phyloP scores from a whole-genome alignment of 768 basidiomycete species.

The Hygrophorus russula region DNA sequence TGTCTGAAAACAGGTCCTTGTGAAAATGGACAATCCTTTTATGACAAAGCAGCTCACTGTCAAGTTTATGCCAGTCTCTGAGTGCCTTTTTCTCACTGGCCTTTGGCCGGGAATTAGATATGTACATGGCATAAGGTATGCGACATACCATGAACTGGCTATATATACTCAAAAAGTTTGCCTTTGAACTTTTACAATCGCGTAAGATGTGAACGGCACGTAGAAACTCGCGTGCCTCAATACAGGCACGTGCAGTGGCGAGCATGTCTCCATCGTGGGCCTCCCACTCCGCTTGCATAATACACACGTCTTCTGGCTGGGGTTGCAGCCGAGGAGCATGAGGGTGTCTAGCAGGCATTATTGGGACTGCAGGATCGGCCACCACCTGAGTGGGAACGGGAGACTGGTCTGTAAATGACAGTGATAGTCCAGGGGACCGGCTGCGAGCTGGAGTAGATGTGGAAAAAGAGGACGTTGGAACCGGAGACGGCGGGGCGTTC shows the following conservation, averaged over 20 bases:
- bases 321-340: constrained; percentile 23
- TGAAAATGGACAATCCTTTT: not conserved
- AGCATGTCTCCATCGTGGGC: constrained; percentile 62
- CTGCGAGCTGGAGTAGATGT: constrained; percentile 50
- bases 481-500: constrained; percentile 16
- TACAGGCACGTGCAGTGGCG: constrained; percentile 58
- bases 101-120: constrained; percentile 25
- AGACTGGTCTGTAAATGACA: constrained; percentile 25
- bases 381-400: constrained; percentile 21
- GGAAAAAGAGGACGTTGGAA: constrained; percentile 28
- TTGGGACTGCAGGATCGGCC: constrained; percentile 15
- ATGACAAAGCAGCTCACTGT: constrained; percentile 37
- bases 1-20: constrained; percentile 29
- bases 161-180: constrained; percentile 70
- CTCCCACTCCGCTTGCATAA: constrained; percentile 37
- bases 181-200: constrained; percentile 58
- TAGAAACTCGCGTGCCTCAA: constrained; percentile 69
- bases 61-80: constrained; percentile 76
- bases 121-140: constrained; percentile 4
- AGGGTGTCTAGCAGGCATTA: constrained; percentile 19
- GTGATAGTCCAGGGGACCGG: constrained; percentile 27
- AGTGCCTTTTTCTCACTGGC: constrained; percentile 75
- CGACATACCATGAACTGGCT: constrained; percentile 65
- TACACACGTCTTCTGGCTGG: constrained; percentile 21
- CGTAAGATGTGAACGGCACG: constrained; percentile 58